Conservation (phyloP, 2,329 filamentous ascomycete genomes). For the Zasmidium citrigriseum region DNA sequence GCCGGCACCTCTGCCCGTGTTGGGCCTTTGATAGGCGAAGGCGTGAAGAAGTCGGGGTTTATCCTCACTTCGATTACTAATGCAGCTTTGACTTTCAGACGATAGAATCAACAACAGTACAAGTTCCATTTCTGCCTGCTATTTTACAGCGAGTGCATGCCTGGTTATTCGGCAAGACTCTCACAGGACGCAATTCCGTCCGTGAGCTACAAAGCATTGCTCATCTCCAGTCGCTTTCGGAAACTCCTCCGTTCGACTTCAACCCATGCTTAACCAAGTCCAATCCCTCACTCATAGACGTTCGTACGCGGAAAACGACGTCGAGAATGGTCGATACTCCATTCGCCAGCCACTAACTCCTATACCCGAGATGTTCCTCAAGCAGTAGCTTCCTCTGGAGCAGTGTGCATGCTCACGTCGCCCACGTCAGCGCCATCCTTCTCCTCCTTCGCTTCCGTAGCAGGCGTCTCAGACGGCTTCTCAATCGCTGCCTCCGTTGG, state of each 20-base stretch:
- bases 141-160: neutral
- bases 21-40: neutral
- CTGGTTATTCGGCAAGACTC: too few species aligned
- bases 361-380: neutral
- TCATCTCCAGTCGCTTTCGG: too few species aligned
- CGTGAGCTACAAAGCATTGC: too few species aligned
- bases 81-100: too few species aligned
- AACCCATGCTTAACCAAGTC: too few species aligned
- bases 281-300: neutral
- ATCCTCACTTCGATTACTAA: neutral
- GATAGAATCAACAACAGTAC: too few species aligned
- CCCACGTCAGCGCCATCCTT: constrained; percentile 9
- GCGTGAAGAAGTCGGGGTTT: neutral
- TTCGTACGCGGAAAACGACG: neutral
- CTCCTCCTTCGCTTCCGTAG: constrained; percentile 6
- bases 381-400: constrained; percentile 2
- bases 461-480: constrained; percentile 10
- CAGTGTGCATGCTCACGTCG: constrained; percentile 12
- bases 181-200: too few species aligned
- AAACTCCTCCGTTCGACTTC: too few species aligned
- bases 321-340: too few species aligned
- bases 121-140: neutral
- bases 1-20: neutral
- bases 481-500: neutral
- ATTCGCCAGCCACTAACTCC: too few species aligned